Evolutionary conservation across 495 filamentous ascomycete species (phyloP).

Genomic region (Penicillium argentinense): DNA sequence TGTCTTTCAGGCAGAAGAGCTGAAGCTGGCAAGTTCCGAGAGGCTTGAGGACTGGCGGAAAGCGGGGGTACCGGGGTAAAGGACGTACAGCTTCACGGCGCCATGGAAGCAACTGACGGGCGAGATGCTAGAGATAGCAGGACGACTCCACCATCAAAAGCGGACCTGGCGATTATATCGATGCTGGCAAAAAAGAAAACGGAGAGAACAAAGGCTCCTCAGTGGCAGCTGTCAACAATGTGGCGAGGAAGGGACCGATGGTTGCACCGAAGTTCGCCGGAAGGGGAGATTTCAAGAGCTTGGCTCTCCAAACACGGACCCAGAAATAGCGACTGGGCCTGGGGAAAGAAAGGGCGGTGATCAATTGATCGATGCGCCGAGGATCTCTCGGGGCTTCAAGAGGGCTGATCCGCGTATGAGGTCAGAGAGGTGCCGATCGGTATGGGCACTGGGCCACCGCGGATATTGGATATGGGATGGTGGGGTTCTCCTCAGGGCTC

Average conservation of each 20-base stretch:
- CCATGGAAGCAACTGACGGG: slow-evolving; percentile 33
- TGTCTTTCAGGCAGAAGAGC: background rate
- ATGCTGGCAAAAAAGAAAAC: too few relatives aligned
- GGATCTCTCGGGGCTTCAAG: background rate
- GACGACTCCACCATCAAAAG: slow-evolving; percentile 4
- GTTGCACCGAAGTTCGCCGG: slow-evolving; percentile 24
- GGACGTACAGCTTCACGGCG: slow-evolving; percentile 40
- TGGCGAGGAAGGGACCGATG: slow-evolving; percentile 14
- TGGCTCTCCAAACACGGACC: background rate
- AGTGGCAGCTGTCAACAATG: slow-evolving; percentile 25
- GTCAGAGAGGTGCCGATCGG: slow-evolving; percentile 22
- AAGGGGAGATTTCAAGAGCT: slow-evolving; percentile 18
- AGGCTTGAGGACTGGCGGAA: slow-evolving; percentile 1
- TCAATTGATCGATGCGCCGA: slow-evolving; percentile 7
- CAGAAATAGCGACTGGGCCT: slow-evolving; percentile 3
- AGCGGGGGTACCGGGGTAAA: slow-evolving; percentile 15
- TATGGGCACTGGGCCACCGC: too few relatives aligned
- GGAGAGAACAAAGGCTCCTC: background rate
- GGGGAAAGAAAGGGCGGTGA: slow-evolving; percentile 14
- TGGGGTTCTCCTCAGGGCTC: background rate
- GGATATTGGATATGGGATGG: too few relatives aligned
- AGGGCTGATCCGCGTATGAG: slow-evolving; percentile 1
- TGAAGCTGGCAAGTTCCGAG: background rate
- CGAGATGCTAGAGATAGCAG: slow-evolving; percentile 8
- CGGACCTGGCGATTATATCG: slow-evolving; percentile 10